Evolutionary conservation across 2,329 filamentous ascomycete genomes (phyloP).

Genomic region (Exophiala oligosperma): DNA sequence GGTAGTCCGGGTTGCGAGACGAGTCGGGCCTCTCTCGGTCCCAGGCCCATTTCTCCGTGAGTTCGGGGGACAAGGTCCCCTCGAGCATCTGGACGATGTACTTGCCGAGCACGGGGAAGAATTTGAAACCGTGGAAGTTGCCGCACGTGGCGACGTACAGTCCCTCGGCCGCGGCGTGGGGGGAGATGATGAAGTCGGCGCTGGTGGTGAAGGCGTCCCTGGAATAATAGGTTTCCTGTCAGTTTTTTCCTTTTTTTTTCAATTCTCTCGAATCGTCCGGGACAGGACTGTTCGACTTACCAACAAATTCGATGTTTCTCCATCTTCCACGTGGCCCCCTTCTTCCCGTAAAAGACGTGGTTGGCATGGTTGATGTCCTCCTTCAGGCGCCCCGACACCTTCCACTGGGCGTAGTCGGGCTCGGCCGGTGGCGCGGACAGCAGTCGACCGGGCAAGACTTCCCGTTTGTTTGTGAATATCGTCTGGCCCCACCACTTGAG

Average conservation of each 20-base stretch:
- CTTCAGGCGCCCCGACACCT: constrained; percentile 56
- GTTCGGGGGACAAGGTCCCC: constrained; percentile 41
- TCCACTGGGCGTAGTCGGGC: constrained; percentile 64
- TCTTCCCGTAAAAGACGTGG: constrained; percentile 60
- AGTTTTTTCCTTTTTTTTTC: too few species aligned
- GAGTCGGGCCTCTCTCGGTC: constrained; percentile 60
- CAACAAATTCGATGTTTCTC: constrained; percentile 67
- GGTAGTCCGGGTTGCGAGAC: constrained; percentile 56
- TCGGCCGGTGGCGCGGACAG: constrained; percentile 59
- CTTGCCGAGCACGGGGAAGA: constrained; percentile 55
- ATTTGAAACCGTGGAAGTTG: constrained; percentile 54
- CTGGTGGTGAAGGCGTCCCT: constrained; percentile 67
- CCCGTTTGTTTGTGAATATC: constrained; percentile 59
- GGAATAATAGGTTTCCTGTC: background rate
- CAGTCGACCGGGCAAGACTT: constrained; percentile 53
- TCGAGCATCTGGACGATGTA: constrained; percentile 51
- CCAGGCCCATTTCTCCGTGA: constrained; percentile 47
- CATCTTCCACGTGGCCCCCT: constrained; percentile 57
- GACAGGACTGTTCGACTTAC: constrained; percentile 42
- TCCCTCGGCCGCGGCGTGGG: constrained; percentile 42
- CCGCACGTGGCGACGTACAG: constrained; percentile 44
- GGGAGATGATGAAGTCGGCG: constrained; percentile 52
- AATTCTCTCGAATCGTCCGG: background rate
- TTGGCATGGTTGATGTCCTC: constrained; percentile 60
- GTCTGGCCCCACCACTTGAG: constrained; percentile 62